Percentiles rank a stretch among this genome's conserved stretches.
These are phyloP conservation scores for Leptographium radiaticola DNA, from an alignment of 2,329 filamentous ascomycete genomes.

Conservation along the genomic window DNA sequence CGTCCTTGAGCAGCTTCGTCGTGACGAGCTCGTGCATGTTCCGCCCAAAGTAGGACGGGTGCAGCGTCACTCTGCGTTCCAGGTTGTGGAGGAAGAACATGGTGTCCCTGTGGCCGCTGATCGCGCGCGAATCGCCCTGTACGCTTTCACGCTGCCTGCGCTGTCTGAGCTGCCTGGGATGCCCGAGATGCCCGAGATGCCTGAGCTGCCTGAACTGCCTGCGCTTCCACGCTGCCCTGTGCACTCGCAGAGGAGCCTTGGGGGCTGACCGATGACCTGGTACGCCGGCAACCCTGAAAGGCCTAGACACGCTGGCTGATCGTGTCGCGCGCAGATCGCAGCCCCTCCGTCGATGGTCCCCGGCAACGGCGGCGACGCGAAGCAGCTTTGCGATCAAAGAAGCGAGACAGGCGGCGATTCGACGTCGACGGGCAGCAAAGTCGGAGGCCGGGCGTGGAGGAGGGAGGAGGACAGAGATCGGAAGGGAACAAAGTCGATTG, in stretches of 20 bases:
- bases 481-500: no score
- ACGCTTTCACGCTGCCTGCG: not conserved
- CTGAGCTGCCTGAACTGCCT: not conserved
- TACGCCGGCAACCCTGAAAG: no score
- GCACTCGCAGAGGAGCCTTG: not conserved
- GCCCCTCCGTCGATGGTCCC: not conserved
- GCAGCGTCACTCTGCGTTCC: conserved; percentile 85
- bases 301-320: not conserved
- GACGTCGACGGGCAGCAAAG: not conserved
- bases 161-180: not conserved
- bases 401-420: not conserved
- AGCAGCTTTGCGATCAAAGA: not conserved
- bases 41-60: conserved; percentile 92
- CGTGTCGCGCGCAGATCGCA: not conserved
- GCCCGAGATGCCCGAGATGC: no score
- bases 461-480: not conserved
- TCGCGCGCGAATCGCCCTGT: not conserved
- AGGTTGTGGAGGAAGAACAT: conserved; percentile 99
- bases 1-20: conserved; percentile 77
- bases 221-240: not conserved
- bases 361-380: not conserved
- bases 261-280: not conserved
- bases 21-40: conserved; percentile 88
- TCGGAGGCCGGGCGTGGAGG: not conserved
- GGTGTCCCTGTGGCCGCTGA: conserved; percentile 8